Conservation (phyloP, 345 rosid genomes). For the Rhodamnia argentea region DNA sequence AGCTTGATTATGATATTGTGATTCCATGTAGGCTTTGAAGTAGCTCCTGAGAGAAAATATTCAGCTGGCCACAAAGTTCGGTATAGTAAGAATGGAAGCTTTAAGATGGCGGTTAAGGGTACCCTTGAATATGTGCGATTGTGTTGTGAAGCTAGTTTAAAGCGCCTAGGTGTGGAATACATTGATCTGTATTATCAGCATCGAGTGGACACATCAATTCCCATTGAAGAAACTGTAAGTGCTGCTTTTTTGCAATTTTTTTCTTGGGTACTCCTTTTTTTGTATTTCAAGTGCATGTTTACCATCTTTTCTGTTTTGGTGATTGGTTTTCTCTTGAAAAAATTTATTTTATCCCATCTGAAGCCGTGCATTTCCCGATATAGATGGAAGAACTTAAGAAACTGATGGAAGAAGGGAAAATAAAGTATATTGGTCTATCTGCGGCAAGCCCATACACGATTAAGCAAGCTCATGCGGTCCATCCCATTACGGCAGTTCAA, state of each 20-base stretch:
- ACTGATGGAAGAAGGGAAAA: slow-evolving; percentile 50
- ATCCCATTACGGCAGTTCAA: slow-evolving; percentile 52
- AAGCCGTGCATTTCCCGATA: background rate
- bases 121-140: slow-evolving; percentile 39
- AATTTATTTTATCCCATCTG: background rate
- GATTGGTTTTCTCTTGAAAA: background rate
- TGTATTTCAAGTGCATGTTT: background rate
- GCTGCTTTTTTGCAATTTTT: background rate
- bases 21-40: slow-evolving; percentile 32
- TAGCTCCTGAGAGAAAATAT: slow-evolving; percentile 45
- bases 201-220: slow-evolving; percentile 37
- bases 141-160: slow-evolving; percentile 50
- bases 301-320: too few species aligned
- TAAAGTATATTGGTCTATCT: slow-evolving; percentile 41
- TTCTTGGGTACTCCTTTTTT: background rate
- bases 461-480: slow-evolving; percentile 54
- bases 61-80: slow-evolving; percentile 52
- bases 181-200: slow-evolving; percentile 53
- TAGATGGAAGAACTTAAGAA: slow-evolving; percentile 59
- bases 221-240: slow-evolving; percentile 52
- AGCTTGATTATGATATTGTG: background rate
- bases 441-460: slow-evolving; percentile 50
- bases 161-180: slow-evolving; percentile 42
- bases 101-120: slow-evolving; percentile 19
- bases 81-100: slow-evolving; percentile 10